Percentiles rank a stretch among this genome's conserved stretches.
Conservation (phyloP, 768 basidiomycete species). For the Tephrocybe sp. region DNA sequence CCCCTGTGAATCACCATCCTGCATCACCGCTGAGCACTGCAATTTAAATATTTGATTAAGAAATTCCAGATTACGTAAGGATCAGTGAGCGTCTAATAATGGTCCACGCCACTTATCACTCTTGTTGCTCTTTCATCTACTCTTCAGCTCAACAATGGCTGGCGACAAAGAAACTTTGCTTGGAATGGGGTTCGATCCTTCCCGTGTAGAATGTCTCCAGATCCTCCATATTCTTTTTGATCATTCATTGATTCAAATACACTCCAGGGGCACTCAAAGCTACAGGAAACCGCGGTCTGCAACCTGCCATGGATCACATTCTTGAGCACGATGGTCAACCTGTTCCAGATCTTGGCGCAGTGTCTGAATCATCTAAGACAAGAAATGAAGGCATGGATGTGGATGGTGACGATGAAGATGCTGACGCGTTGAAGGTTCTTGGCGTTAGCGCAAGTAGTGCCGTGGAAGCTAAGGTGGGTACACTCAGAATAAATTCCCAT, state of each 20-base stretch:
- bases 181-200: slow-evolving; percentile 83
- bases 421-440: slow-evolving; percentile 55
- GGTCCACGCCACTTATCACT: background rate
- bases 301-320: slow-evolving; percentile 89
- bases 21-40: background rate
- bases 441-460: slow-evolving; percentile 36
- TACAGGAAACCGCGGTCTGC: slow-evolving; percentile 79
- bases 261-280: slow-evolving; percentile 82
- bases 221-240: slow-evolving; percentile 6
- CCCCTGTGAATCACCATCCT: background rate
- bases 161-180: slow-evolving; percentile 74
- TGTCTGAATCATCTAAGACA: slow-evolving; percentile 30
- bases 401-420: slow-evolving; percentile 78
- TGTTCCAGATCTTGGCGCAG: slow-evolving; percentile 59
- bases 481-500: background rate
- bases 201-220: slow-evolving; percentile 79
- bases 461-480: slow-evolving; percentile 65
- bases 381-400: slow-evolving; percentile 39
- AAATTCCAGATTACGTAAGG: slow-evolving; percentile 7
- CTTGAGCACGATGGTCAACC: slow-evolving; percentile 76
- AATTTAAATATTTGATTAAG: background rate
- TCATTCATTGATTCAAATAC: slow-evolving; percentile 12
- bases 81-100: slow-evolving; percentile 9
- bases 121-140: background rate
- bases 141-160: slow-evolving; percentile 31